phyloP scores from a whole-genome alignment of 1,284 basidiomycete genomes.

The Erythrobasidium hasegawianum region DNA sequence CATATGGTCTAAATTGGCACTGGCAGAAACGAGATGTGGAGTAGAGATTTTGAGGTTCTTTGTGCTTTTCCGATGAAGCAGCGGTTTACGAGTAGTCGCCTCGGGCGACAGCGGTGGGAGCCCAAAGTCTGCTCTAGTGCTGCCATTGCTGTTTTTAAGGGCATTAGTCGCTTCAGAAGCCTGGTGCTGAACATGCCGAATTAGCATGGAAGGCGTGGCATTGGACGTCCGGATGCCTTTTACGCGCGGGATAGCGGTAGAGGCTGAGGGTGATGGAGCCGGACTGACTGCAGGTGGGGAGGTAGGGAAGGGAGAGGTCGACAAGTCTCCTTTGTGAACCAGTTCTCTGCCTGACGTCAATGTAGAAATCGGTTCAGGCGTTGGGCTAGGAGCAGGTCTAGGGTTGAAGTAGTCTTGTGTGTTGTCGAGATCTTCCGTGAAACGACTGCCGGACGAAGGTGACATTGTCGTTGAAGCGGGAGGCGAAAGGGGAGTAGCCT shows the following conservation, averaged over 20 bases:
- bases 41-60: slow-evolving; percentile 25
- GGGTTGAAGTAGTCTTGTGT: not conserved
- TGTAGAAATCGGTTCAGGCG: not conserved
- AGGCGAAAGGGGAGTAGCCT: not conserved
- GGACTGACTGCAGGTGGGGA: not conserved
- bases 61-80: slow-evolving; percentile 17
- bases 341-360: not conserved
- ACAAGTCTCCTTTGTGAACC: not conserved
- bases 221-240: slow-evolving; percentile 19
- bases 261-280: slow-evolving; percentile 2
- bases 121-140: not conserved
- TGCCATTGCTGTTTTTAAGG: slow-evolving; percentile 6
- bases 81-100: slow-evolving; percentile 2
- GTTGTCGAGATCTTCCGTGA: not conserved
- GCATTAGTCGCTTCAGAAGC: slow-evolving; percentile 28
- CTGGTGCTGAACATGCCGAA: slow-evolving; percentile 34
- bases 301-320: not conserved
- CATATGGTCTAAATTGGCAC: slow-evolving; percentile 28
- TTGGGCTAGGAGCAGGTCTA: not conserved
- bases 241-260: not conserved
- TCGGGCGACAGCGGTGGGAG: slow-evolving; percentile 14
- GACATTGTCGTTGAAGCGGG: not conserved
- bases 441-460: not conserved
- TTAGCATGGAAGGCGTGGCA: slow-evolving; percentile 32
- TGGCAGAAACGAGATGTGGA: slow-evolving; percentile 25